Percentiles rank a stretch among this genome's conserved stretches.
Conservation (phyloP, 805 yeast species). For the Monosporozyma yasuniensis region DNA sequence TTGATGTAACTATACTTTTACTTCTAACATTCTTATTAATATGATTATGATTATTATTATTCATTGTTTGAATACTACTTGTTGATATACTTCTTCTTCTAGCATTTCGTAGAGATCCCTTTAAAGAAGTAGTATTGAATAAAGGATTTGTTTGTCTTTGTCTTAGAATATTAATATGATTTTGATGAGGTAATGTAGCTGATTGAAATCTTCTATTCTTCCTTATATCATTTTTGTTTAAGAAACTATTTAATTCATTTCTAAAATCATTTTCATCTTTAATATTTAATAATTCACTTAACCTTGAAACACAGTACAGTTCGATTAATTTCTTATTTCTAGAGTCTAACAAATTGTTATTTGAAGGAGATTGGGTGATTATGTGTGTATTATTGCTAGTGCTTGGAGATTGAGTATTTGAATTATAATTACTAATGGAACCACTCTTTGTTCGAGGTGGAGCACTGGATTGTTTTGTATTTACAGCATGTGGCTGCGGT, state of each 20-base stretch:
- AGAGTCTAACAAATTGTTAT: slow-evolving; percentile 35
- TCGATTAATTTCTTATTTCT: slow-evolving; percentile 54
- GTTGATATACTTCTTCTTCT: slow-evolving; percentile 3
- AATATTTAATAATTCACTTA: slow-evolving; percentile 38
- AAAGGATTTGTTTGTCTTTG: background rate
- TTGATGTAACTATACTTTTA: slow-evolving; percentile 1
- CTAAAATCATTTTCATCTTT: slow-evolving; percentile 32
- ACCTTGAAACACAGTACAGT: slow-evolving; percentile 48
- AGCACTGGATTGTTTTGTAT: background rate
- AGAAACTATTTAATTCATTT: slow-evolving; percentile 37
- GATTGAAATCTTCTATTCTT: slow-evolving; percentile 36
- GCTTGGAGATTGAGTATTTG: background rate
- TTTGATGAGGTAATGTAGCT: slow-evolving; percentile 19
- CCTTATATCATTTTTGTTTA: slow-evolving; percentile 45
- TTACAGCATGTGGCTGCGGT: background rate
- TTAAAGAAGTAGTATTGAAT: background rate
- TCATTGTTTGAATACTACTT: slow-evolving; percentile 1
- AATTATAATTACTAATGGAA: background rate
- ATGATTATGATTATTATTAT: background rate
- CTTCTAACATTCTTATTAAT: background rate
- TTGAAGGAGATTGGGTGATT: background rate
- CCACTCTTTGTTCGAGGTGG: background rate
- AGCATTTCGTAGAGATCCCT: background rate
- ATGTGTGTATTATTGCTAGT: background rate
- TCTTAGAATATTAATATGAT: background rate